A percentile compares a stretch with the other conserved stretches of the same genome.
Evolutionary conservation across 2,329 filamentous ascomycete genomes (phyloP).

Genomic region (Acephala macrosclerotiorum): DNA sequence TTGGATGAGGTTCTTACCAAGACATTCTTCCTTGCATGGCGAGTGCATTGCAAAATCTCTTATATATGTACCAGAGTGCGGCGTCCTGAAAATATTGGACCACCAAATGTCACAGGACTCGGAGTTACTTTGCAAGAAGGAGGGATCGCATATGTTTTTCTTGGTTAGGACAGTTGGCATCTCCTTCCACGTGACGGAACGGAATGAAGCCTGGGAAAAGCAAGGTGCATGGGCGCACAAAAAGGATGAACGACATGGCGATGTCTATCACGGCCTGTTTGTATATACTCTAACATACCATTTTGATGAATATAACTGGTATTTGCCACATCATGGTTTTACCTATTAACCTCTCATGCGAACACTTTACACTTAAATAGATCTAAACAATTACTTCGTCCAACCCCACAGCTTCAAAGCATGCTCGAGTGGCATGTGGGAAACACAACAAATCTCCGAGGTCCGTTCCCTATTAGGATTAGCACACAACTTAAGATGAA

Average conservation of each 20-base stretch:
- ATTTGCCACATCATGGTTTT: too few species aligned
- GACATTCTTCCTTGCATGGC: too few species aligned
- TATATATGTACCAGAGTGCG: conserved; percentile 3
- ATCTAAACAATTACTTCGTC: too few species aligned
- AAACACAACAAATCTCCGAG: not conserved
- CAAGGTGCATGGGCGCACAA: not conserved
- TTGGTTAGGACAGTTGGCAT: not conserved
- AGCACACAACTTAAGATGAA: too few species aligned
- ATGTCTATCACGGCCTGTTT: not conserved
- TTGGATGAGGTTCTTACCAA: too few species aligned
- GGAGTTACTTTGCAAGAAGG: too few species aligned
- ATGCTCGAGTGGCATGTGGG: too few species aligned
- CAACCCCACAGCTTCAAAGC: too few species aligned
- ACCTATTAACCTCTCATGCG: too few species aligned
- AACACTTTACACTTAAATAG: too few species aligned
- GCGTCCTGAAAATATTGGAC: not conserved
- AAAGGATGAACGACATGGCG: not conserved
- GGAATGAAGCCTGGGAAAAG: not conserved
- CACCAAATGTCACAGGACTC: too few species aligned
- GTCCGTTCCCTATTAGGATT: too few species aligned
- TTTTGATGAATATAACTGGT: not conserved
- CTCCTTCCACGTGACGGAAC: not conserved
- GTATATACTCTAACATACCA: not conserved
- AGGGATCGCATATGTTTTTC: not conserved
- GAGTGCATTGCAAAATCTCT: not conserved